phyloP scores from a whole-genome alignment of 1,284 basidiomycete genomes.

The Irpex sp. region DNA sequence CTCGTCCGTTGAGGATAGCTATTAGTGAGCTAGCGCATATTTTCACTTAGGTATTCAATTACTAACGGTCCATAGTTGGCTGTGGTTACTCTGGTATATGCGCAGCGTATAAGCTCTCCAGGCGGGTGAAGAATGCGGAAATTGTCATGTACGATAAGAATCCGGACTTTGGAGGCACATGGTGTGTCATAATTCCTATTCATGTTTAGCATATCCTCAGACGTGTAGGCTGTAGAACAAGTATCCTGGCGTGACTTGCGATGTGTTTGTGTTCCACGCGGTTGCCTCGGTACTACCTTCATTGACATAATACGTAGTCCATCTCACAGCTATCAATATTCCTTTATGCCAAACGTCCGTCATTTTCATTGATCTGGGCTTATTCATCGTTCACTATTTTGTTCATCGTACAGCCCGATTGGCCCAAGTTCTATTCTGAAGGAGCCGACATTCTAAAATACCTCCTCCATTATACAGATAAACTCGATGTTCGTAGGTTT shows the following conservation, averaged over 20 bases:
- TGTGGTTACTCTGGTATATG: slow-evolving; percentile 10
- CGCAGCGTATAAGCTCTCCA: slow-evolving; percentile 1
- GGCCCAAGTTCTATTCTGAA: too few species aligned
- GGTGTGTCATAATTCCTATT: slow-evolving; percentile 43
- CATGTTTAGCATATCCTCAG: background rate
- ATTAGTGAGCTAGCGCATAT: background rate
- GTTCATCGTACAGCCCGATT: slow-evolving; percentile 31
- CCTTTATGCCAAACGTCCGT: slow-evolving; percentile 56
- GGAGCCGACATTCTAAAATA: too few species aligned
- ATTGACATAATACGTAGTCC: background rate
- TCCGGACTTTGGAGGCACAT: slow-evolving; percentile 64
- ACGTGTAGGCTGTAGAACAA: slow-evolving; percentile 3
- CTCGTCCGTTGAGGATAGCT: background rate
- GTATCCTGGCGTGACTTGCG: slow-evolving; percentile 55
- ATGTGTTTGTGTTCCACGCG: slow-evolving; percentile 28
- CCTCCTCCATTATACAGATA: slow-evolving; percentile 48
- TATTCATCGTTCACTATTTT: slow-evolving; percentile 61
- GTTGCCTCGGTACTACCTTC: background rate
- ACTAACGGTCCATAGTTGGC: background rate
- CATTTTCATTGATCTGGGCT: slow-evolving; percentile 61
- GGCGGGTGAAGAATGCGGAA: slow-evolving; percentile 45
- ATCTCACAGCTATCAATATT: slow-evolving; percentile 56
- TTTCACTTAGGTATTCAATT: background rate
- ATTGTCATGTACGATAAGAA: slow-evolving; percentile 67
- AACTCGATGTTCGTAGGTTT: slow-evolving; percentile 57